phyloP scores from a whole-genome alignment of 495 filamentous ascomycete species.

The Darksidea phi region DNA sequence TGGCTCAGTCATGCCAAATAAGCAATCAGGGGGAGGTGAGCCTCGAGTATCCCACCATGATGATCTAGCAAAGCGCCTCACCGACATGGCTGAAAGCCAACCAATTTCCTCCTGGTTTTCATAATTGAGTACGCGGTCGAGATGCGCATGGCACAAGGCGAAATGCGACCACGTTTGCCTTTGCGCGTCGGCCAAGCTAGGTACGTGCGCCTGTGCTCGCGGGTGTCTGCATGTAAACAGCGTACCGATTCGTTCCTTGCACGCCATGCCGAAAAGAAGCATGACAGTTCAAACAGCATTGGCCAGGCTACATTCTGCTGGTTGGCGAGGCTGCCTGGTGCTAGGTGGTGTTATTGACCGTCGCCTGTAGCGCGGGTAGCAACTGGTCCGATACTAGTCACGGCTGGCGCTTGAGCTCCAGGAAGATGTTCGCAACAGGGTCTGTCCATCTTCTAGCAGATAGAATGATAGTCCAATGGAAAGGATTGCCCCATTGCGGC shows the following conservation, averaged over 20 bases:
- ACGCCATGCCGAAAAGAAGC: slow-evolving; percentile 15
- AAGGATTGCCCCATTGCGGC: too few relatives aligned
- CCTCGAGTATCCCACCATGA: too few relatives aligned
- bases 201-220: slow-evolving; percentile 32
- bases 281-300: background rate
- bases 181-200: slow-evolving; percentile 9
- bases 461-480: too few relatives aligned
- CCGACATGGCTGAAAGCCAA: slow-evolving; percentile 14
- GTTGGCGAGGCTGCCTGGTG: too few relatives aligned
- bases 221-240: slow-evolving; percentile 31
- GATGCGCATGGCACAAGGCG: slow-evolving; percentile 10
- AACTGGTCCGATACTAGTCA: too few relatives aligned
- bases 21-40: too few relatives aligned
- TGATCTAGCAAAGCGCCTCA: background rate
- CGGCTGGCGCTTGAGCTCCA: too few relatives aligned
- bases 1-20: too few relatives aligned
- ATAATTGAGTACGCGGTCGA: slow-evolving; percentile 18
- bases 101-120: background rate
- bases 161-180: slow-evolving; percentile 34
- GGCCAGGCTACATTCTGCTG: background rate
- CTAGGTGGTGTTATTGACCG: too few relatives aligned
- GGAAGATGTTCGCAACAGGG: too few relatives aligned
- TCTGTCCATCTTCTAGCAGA: too few relatives aligned
- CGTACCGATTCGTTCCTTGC: slow-evolving; percentile 22
- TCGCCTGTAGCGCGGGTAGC: too few relatives aligned